Evolutionary conservation across 1,284 basidiomycete species (phyloP).

Genomic region (Macrocystidia cucumis): DNA sequence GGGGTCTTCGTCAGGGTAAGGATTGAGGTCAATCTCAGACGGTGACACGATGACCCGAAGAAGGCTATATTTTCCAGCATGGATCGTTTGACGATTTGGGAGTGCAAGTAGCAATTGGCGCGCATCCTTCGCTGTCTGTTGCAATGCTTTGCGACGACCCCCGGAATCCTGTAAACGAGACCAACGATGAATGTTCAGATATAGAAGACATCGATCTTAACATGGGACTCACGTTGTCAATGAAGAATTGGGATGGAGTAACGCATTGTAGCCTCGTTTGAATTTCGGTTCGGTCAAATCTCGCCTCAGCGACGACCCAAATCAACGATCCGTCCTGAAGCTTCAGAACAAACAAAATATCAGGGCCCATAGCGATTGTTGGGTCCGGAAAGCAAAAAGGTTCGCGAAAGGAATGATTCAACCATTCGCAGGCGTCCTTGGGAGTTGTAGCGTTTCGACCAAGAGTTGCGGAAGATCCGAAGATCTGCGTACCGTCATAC

Average conservation of each 20-base stretch:
- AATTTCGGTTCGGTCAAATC: slow-evolving; percentile 22
- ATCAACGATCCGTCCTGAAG: slow-evolving; percentile 22
- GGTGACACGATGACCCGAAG: slow-evolving; percentile 28
- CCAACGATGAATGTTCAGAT: too few species aligned
- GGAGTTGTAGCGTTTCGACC: slow-evolving; percentile 26
- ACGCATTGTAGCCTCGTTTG: slow-evolving; percentile 26
- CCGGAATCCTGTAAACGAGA: too few species aligned
- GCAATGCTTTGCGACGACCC: too few species aligned
- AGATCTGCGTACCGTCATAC: too few species aligned
- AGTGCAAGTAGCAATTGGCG: too few species aligned
- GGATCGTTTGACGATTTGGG: too few species aligned
- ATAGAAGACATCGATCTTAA: too few species aligned
- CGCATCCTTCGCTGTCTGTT: too few species aligned
- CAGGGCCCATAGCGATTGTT: slow-evolving; percentile 29
- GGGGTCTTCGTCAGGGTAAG: slow-evolving; percentile 24
- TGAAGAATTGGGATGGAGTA: slow-evolving; percentile 27
- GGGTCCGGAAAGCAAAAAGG: slow-evolving; percentile 30
- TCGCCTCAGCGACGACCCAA: slow-evolving; percentile 33
- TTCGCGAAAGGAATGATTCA: slow-evolving; percentile 16
- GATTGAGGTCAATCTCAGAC: slow-evolving; percentile 24
- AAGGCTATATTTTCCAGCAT: slow-evolving; percentile 27
- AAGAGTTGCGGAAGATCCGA: slow-evolving; percentile 26
- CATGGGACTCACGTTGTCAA: slow-evolving; percentile 28
- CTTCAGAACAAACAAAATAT: slow-evolving; percentile 26
- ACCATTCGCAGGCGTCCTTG: slow-evolving; percentile 21